Base-by-base conservation (phyloP, 805 yeast species). In the Ogataea methanolica region DNA sequence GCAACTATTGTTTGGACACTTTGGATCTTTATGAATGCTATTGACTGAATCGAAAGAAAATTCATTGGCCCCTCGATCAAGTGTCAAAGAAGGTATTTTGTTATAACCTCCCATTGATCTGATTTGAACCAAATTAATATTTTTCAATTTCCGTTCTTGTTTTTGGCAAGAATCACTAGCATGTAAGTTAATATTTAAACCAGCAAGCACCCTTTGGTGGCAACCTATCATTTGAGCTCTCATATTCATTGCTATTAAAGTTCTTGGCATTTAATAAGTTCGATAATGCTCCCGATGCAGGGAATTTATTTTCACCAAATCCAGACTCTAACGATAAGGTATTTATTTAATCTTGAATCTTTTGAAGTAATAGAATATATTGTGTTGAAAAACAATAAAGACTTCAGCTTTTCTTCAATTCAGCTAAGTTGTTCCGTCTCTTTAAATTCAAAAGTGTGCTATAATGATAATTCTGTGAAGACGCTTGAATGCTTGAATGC, bases 191-290 rank as follows among this genome's bases (percentile, higher is more conserved):
- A 77, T 73, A 52, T 73, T 76, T 44, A 76, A 48, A 48, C n/a
- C n/a, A n/a, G n/a, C 80, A 80, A 44, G 69, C 70, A 39, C 75
- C 74, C 42, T 66, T 51, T 41, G 82, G 82, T 49, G 77, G 63
- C 33, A 69, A 56, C 55, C 71, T 63, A n/a, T 38, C 14, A n/a
- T 47, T 45, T 6, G 37, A 29, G 41, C 51, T 51, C 9, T 39
- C n/a, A 15, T 39, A 19, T 43, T 56, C 62, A n/a, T 37, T 48
- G 3, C 23, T 26, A 15, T 39, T 31, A 42, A 53, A 52, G 14
- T 31, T 36, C 11, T 36, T 38, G 22, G 52, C 41, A 5, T 46
- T 36, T 1, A 45, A 36, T n/a, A 46, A 33, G 21, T 39, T 41
- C 17, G 38, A 34, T 19, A 42, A 22, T 4, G 59, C 41, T 36